Percentiles rank a stretch among this genome's conserved stretches.
Evolutionary conservation across 352 stramenopile genomes (phyloP).

Genomic region (Phytopythium litorale): DNA sequence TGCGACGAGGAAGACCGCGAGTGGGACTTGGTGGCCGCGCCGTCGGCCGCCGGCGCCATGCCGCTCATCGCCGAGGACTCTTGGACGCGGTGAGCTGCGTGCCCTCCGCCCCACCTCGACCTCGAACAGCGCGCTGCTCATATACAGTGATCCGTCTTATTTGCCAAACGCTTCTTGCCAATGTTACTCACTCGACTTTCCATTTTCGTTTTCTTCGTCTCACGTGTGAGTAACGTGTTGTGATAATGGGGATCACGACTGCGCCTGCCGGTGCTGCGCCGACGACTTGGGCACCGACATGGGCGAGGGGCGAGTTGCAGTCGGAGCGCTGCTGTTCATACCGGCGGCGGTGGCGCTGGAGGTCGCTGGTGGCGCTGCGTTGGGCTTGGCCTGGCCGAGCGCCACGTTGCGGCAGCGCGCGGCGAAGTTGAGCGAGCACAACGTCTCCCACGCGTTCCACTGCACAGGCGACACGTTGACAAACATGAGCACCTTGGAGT

Average conservation of each 20-base stretch:
- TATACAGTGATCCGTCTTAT: background rate
- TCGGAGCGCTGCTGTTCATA: constrained; percentile 28
- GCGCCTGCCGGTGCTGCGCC: constrained; percentile 7
- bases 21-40: constrained; percentile 42
- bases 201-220: background rate
- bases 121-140: background rate
- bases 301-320: constrained; percentile 9
- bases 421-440: constrained; percentile 92
- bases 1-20: constrained; percentile 53
- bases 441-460: constrained; percentile 85
- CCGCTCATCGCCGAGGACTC: constrained; percentile 3
- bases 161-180: background rate
- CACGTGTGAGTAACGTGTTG: background rate
- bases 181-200: background rate
- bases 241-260: background rate
- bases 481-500: constrained; percentile 85
- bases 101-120: no score
- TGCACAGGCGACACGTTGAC: constrained; percentile 87
- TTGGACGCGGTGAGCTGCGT: constrained; percentile 2
- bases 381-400: constrained; percentile 80
- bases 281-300: constrained; percentile 17
- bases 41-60: background rate
- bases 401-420: constrained; percentile 83
- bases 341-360: constrained; percentile 21
- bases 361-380: constrained; percentile 10